Evolutionary conservation across 169 alveolate genomes (phyloP).

Genomic region (Plasmodium gonderi): DNA sequence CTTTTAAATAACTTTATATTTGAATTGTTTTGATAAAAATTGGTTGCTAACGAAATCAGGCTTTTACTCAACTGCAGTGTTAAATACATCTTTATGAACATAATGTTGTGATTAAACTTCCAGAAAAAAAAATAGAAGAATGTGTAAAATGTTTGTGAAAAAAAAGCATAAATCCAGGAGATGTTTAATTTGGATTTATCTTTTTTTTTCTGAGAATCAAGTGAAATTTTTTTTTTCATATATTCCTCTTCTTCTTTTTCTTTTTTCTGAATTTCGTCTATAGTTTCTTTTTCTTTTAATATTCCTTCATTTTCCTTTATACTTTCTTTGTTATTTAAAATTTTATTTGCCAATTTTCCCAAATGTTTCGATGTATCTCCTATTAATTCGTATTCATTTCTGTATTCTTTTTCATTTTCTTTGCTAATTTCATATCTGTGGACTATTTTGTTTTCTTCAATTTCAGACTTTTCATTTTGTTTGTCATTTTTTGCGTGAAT

Average conservation of each 20-base stretch:
- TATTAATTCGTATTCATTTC: conserved; percentile 20
- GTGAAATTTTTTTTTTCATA: conserved; percentile 45
- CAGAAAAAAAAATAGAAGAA: conserved; percentile 44
- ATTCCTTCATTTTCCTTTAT: conserved; percentile 50
- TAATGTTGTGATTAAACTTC: conserved; percentile 35
- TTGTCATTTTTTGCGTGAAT: not conserved
- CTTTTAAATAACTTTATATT: conserved; percentile 53
- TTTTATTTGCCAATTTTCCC: conserved; percentile 51
- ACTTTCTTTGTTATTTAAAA: conserved; percentile 21
- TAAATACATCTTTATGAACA: conserved; percentile 47
- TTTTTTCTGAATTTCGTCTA: conserved; percentile 58
- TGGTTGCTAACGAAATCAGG: conserved; percentile 21
- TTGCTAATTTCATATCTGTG: conserved; percentile 40
- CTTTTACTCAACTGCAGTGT: conserved; percentile 46
- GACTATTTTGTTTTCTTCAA: not conserved
- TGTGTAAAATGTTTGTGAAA: conserved; percentile 48
- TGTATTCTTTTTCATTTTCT: conserved; percentile 36
- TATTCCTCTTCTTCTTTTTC: conserved; percentile 74
- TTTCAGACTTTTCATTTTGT: conserved; percentile 2
- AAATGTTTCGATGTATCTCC: conserved; percentile 70
- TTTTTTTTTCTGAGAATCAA: conserved; percentile 27
- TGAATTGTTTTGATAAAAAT: conserved; percentile 31
- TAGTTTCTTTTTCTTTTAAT: conserved; percentile 71
- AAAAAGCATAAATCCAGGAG: conserved; percentile 28
- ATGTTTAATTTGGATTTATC: not conserved